phyloP scores from a whole-genome alignment of 2,329 filamentous ascomycete species.

The Fusarium annulatum region DNA sequence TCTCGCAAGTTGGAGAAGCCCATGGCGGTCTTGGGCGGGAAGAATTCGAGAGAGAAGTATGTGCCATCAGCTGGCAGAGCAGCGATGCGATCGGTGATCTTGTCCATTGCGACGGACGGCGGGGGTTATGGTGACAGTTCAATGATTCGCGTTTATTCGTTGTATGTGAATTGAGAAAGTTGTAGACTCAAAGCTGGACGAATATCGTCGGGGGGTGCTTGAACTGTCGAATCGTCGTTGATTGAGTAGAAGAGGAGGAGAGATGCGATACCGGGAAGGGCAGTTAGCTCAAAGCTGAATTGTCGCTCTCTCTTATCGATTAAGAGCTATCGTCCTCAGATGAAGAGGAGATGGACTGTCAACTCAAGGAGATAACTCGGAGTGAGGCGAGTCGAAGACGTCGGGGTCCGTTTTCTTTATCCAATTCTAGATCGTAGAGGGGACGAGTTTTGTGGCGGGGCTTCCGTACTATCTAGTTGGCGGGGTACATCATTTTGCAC shows the following conservation, averaged over 20 bases:
- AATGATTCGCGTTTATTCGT: neutral
- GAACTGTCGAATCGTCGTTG: neutral
- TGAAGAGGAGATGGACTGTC: neutral
- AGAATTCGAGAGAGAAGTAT: constrained; percentile 99
- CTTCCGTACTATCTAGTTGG: constrained; percentile 19
- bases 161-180: neutral
- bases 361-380: constrained; percentile 36
- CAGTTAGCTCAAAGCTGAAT: neutral
- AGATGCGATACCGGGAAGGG: constrained; percentile 11
- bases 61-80: constrained; percentile 82
- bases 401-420: constrained; percentile 14
- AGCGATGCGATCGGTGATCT: constrained; percentile 95
- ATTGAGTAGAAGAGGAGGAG: neutral
- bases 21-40: constrained; percentile 96
- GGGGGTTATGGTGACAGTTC: neutral
- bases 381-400: constrained; percentile 18
- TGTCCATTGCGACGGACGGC: constrained; percentile 69
- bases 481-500: constrained; percentile 36
- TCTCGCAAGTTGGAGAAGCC: constrained; percentile 94
- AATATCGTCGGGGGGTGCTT: constrained; percentile 30
- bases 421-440: constrained; percentile 24
- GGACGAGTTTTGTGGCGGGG: constrained; percentile 46
- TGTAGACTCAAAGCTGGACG: constrained; percentile 1
- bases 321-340: constrained; percentile 1
- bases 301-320: constrained; percentile 15